Evolutionary conservation across 306 rosid genomes (phyloP), one percentile per base, ranked within the genome.

Genomic region (Crataegus laevigata): DNA sequence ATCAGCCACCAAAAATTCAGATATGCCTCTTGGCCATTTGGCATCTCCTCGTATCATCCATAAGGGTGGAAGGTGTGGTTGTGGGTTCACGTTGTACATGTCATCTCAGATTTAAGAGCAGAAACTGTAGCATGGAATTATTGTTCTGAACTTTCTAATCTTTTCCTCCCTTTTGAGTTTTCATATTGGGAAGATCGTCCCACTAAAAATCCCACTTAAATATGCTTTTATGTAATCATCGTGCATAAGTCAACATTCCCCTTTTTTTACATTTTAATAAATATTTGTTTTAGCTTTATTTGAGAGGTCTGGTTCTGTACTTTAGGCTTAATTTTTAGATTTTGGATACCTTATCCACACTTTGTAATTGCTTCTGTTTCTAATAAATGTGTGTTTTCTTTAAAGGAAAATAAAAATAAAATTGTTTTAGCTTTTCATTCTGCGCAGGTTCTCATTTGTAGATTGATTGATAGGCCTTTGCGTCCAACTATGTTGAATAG

Each of bases 401-500:
- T 5, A 32, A 32, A 32, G 36, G 36, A 32, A 32, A 32, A 32
- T 32, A 32, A 32, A 32, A 5, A 32, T 32, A 32, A 62, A 63
- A 63, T 25, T 34, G 19, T 36, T 71, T 24, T 66, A 14, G 36
- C 28, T 71, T 83, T 57, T 61, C 78, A 25, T 72, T 89, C 70
- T 76, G 36, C 69, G 88, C 91, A 94, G 98, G 98, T 94, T 90
- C 97, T 91, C 77, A 90, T 89, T 54, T 94, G 96, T 88, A 89
- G 98, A 88, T 89, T 94, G 87, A 92, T 94, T 76, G 98, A 94
- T 84, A 86, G 98, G 87, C 97, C 98, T 67, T 76, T 94, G 65
- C 98, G 98, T 71, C 96, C 98, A 75, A 90, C 91, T n/a, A 91
- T 94, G 94, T 91, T 83, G 32, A 87, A 90, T 77, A 97, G 98